phyloP scores from a whole-genome alignment of 2,329 filamentous ascomycete species.

The Phoma sp. region DNA sequence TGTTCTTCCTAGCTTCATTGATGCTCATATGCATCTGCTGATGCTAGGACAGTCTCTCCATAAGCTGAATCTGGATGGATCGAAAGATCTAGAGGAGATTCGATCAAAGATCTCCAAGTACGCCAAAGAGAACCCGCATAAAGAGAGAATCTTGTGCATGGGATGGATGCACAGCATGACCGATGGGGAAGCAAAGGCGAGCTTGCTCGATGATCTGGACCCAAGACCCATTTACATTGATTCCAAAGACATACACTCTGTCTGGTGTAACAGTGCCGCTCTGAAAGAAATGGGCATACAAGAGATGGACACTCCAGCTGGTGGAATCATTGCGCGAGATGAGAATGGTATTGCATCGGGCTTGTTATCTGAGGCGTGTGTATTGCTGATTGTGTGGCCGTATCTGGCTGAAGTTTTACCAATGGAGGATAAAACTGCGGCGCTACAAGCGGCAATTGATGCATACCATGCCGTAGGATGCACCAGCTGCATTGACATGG shows the following conservation, averaged over 20 bases:
- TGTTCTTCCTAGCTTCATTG: conserved; percentile 63
- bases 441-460: conserved; percentile 55
- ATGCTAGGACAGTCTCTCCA: conserved; percentile 61
- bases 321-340: conserved; percentile 61
- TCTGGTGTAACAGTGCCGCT: conserved; percentile 62
- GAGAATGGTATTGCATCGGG: conserved; percentile 56
- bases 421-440: conserved; percentile 56
- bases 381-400: conserved; percentile 62
- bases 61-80: conserved; percentile 57
- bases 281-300: conserved; percentile 59
- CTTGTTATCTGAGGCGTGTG: conserved; percentile 62
- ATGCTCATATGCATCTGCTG: conserved; percentile 65
- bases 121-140: conserved; percentile 54
- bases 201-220: conserved; percentile 60
- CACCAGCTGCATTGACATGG: conserved; percentile 65
- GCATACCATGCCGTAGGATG: conserved; percentile 60
- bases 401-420: conserved; percentile 57
- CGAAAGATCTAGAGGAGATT: conserved; percentile 59
- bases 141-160: conserved; percentile 58
- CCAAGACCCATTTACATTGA: conserved; percentile 62
- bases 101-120: conserved; percentile 54
- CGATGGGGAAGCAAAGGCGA: conserved; percentile 55
- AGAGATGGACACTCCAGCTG: conserved; percentile 56
- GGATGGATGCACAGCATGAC: conserved; percentile 66
- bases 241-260: conserved; percentile 63